These are phyloP conservation scores for Phytopythium delawarense DNA, from an alignment of 352 stramenopile genomes.

Conservation along the genomic window DNA sequence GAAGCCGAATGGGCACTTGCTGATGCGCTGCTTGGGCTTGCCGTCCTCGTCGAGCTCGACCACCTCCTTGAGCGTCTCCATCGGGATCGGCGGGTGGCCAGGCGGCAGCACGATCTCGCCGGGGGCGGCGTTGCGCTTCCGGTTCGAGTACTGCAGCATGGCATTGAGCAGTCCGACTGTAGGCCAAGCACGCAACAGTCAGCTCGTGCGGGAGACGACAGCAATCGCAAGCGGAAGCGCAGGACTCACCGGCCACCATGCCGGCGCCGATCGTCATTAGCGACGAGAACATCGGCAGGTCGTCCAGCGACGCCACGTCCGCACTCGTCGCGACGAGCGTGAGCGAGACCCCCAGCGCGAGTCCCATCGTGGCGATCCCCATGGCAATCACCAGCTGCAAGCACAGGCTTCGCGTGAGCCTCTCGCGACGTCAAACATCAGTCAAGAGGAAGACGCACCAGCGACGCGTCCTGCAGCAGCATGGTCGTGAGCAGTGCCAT, in stretches of 20 bases:
- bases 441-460: conserved; percentile 19
- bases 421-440: too few relatives aligned
- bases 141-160: conserved; percentile 38
- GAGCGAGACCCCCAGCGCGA: conserved; percentile 52
- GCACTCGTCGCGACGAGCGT: conserved; percentile 41
- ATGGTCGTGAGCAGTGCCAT: conserved; percentile 33
- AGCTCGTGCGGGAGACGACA: neutral
- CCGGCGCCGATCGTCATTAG: conserved; percentile 58
- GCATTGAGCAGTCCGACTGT: conserved; percentile 36
- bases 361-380: conserved; percentile 47
- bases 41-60: conserved; percentile 36
- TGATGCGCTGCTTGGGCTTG: conserved; percentile 51
- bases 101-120: conserved; percentile 30
- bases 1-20: conserved; percentile 58
- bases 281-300: conserved; percentile 64
- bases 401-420: neutral
- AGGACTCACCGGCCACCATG: conserved; percentile 39
- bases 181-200: conserved; percentile 2
- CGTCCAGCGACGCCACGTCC: conserved; percentile 26
- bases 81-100: conserved; percentile 30
- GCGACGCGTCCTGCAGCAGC: conserved; percentile 41
- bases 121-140: conserved; percentile 24
- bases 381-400: conserved; percentile 7
- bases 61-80: conserved; percentile 30
- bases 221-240: neutral